A percentile compares a stretch with the other conserved stretches of the same genome.
These are phyloP conservation scores for Lagenidium giganteum DNA, from an alignment of 352 stramenopile species.

Conservation along the genomic window DNA sequence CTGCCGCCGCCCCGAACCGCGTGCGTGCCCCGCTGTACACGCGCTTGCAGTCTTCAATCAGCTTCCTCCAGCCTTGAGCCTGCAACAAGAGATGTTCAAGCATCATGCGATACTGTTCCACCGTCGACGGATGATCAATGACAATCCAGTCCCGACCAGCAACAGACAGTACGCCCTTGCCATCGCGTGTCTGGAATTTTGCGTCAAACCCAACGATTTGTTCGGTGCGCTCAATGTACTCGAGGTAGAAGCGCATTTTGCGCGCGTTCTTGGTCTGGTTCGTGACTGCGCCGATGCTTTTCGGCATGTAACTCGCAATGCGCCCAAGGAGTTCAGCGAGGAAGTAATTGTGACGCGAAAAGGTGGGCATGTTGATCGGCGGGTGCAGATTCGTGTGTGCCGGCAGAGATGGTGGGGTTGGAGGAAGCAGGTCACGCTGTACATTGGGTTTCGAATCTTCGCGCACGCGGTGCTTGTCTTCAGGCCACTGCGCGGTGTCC, in stretches of 20 bases:
- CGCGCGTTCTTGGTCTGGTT: constrained; percentile 68
- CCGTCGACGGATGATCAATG: constrained; percentile 32
- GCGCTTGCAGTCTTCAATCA: constrained; percentile 34
- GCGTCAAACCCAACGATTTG: constrained; percentile 27
- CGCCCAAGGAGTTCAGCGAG: constrained; percentile 37
- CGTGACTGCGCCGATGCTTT: constrained; percentile 35
- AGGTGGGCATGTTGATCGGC: constrained; percentile 27
- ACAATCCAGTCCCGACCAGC: constrained; percentile 44
- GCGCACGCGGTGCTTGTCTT: no score
- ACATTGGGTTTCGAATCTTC: no score
- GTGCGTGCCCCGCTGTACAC: constrained; percentile 14
- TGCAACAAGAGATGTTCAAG: constrained; percentile 40
- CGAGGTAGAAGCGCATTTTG: constrained; percentile 69
- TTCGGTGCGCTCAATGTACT: constrained; percentile 52
- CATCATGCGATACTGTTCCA: constrained; percentile 36
- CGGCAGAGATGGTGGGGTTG: no score
- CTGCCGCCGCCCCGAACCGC: constrained; percentile 10
- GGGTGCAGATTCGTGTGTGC: constrained; percentile 1
- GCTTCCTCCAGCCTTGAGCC: constrained; percentile 33
- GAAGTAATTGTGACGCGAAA: constrained; percentile 50
- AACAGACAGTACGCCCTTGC: constrained; percentile 33
- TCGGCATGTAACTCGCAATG: constrained; percentile 51
- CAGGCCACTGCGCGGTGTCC: no score
- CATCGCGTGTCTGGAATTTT: constrained; percentile 34
- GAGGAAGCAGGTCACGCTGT: no score